Percentiles rank a stretch among this genome's conserved stretches.
phyloP scores from a whole-genome alignment of 2,329 filamentous ascomycete genomes.

The Fusarium napiforme region DNA sequence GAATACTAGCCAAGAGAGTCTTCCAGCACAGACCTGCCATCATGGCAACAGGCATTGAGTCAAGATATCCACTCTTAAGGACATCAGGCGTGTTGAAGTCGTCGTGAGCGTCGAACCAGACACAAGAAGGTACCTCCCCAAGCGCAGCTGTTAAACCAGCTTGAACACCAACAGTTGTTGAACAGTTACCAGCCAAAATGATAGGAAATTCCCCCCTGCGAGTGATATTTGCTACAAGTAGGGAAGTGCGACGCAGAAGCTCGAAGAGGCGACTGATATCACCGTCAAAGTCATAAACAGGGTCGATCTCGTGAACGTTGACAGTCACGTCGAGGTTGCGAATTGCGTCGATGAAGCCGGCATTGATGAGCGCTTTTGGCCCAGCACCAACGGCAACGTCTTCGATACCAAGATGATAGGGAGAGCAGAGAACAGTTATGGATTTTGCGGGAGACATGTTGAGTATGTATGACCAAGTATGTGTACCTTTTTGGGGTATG shows the following conservation, averaged over 20 bases:
- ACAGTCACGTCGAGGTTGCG: background rate
- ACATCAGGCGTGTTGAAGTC: slow-evolving; percentile 49
- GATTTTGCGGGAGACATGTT: background rate
- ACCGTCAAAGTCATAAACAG: background rate
- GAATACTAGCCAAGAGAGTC: slow-evolving; percentile 31
- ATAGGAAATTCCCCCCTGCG: background rate
- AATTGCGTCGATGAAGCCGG: background rate
- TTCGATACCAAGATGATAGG: background rate
- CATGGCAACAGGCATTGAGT: slow-evolving; percentile 46
- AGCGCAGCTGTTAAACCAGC: slow-evolving; percentile 46
- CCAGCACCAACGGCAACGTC: background rate
- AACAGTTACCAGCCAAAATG: slow-evolving; percentile 9
- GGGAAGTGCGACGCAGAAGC: background rate
- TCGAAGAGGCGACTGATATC: slow-evolving; percentile 15
- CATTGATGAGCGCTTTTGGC: background rate
- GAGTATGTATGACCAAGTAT: background rate
- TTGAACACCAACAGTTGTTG: slow-evolving; percentile 16
- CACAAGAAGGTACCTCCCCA: slow-evolving; percentile 43
- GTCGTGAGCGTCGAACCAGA: slow-evolving; percentile 58
- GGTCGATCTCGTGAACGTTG: background rate
- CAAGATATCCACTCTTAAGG: slow-evolving; percentile 42
- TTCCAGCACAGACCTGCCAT: slow-evolving; percentile 43
- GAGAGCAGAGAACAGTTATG: background rate
- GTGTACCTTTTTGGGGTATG: background rate
- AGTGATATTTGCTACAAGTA: background rate